Evolutionary conservation across 345 rosid species (phyloP).

Genomic region (Citrus cavaleriei): DNA sequence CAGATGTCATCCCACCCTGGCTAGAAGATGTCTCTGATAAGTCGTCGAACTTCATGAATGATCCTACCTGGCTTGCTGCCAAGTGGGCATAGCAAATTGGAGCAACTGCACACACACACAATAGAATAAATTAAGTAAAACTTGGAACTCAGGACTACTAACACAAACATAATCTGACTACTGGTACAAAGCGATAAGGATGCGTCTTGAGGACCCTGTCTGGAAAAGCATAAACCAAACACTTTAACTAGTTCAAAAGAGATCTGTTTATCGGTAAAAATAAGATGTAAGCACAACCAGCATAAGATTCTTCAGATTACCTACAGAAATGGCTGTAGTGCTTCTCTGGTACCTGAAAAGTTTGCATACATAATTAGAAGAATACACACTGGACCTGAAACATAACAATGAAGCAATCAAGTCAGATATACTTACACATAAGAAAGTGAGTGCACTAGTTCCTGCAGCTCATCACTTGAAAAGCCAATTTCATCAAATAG

Average conservation of each 20-base stretch:
- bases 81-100: conserved; percentile 62
- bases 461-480: conserved; percentile 40
- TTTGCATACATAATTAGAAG: neutral
- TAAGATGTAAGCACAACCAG: neutral
- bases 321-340: conserved; percentile 85
- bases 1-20: conserved; percentile 44
- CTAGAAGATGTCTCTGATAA: conserved; percentile 53
- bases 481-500: conserved; percentile 37
- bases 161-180: neutral
- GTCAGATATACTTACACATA: conserved; percentile 33
- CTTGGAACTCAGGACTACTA: neutral
- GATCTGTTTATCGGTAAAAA: neutral
- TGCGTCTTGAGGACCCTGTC: neutral
- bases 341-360: conserved; percentile 76
- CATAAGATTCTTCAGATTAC: conserved; percentile 27
- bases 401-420: neutral
- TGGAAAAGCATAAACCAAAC: neutral
- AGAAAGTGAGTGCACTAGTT: conserved; percentile 45
- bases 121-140: neutral
- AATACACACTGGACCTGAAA: neutral
- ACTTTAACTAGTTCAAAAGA: neutral
- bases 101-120: conserved; percentile 35
- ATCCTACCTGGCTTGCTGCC: conserved; percentile 51
- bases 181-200: neutral
- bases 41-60: conserved; percentile 57